Percentiles rank a stretch among this genome's conserved stretches.
These are phyloP conservation scores for Penstemon barbatus DNA, from an alignment of 257 asterid species.

Conservation along the genomic window DNA sequence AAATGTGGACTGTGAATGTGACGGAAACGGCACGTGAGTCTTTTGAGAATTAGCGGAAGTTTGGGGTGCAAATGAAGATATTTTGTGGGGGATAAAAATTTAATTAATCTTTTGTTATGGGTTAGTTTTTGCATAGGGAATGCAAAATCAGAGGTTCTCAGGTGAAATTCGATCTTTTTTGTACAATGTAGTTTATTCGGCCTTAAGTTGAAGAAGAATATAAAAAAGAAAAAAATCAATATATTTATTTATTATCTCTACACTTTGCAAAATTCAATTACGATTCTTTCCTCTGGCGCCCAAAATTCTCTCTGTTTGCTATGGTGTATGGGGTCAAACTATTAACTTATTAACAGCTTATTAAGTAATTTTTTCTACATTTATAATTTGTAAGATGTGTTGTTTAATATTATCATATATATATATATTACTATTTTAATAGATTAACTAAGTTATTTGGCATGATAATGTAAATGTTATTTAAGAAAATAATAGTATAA, in stretches of 20 bases:
- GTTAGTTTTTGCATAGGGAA: constrained; percentile 24
- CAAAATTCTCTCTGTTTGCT: no score
- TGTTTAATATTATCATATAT: no score
- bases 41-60: constrained; percentile 1
- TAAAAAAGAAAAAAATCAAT: neutral
- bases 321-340: no score
- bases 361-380: no score
- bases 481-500: no score
- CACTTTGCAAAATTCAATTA: neutral
- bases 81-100: constrained; percentile 27
- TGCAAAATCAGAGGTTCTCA: no score
- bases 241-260: neutral
- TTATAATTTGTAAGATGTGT: no score
- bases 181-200: constrained; percentile 17
- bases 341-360: no score
- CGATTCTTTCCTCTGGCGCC: no score
- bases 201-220: neutral
- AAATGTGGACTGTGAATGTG: constrained; percentile 40
- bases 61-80: constrained; percentile 24
- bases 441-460: no score
- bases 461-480: no score
- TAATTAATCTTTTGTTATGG: constrained; percentile 19
- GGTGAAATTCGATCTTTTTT: neutral
- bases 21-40: constrained; percentile 75
- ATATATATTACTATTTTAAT: no score